phyloP scores from a whole-genome alignment of 1,139 yeast species.

The Debaryomyces psychrophilus region DNA sequence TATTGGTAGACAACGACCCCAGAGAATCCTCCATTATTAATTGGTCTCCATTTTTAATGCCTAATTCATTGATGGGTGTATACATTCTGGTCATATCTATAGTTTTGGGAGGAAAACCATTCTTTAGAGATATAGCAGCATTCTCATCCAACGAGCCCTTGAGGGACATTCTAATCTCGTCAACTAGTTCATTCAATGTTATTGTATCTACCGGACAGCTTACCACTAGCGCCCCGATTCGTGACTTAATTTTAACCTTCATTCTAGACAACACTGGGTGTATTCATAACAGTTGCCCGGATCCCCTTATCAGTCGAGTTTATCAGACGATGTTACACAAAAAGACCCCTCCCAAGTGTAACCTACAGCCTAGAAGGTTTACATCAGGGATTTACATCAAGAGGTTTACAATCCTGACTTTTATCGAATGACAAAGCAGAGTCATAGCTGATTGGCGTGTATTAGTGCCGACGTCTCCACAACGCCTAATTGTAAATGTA shows the following conservation, averaged over 20 bases:
- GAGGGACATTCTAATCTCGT: slow-evolving; percentile 17
- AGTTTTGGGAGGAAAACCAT: slow-evolving; percentile 65
- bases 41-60: slow-evolving; percentile 62
- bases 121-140: slow-evolving; percentile 33
- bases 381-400: too few species aligned
- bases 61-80: slow-evolving; percentile 36
- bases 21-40: slow-evolving; percentile 36
- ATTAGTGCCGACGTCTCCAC: background rate
- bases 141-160: slow-evolving; percentile 19
- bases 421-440: background rate
- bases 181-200: slow-evolving; percentile 20
- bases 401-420: too few species aligned
- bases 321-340: background rate
- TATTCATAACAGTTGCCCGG: background rate
- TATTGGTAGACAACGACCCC: slow-evolving; percentile 6
- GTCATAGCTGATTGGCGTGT: background rate
- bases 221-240: slow-evolving; percentile 21
- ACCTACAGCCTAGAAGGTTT: background rate
- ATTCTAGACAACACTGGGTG: slow-evolving; percentile 14
- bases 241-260: slow-evolving; percentile 30
- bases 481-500: background rate
- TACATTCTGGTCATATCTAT: slow-evolving; percentile 31
- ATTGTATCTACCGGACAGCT: slow-evolving; percentile 17
- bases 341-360: background rate
- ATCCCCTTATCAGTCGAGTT: background rate